Percentiles rank a stretch among this genome's conserved stretches.
Conservation (phyloP, 257 asterid genomes). For the Solanum sitiens region DNA sequence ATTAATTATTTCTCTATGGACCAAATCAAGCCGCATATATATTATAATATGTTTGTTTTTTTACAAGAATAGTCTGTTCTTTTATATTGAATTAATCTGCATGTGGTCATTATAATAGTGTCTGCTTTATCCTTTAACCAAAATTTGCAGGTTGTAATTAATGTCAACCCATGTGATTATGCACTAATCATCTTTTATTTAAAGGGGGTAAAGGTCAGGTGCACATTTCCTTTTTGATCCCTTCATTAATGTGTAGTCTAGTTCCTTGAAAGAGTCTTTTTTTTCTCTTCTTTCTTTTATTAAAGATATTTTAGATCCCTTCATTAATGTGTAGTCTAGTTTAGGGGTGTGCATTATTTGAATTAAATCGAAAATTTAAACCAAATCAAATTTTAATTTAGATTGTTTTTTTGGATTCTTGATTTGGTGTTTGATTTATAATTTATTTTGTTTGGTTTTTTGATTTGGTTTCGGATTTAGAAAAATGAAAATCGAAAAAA, state of each 20-base stretch:
- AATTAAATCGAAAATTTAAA: too few relatives aligned
- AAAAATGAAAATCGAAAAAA: too few relatives aligned
- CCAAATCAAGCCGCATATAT: background rate
- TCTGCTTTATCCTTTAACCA: background rate
- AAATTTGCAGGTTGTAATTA: background rate
- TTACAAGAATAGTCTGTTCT: background rate
- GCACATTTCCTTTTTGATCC: background rate
- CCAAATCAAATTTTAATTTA: too few relatives aligned
- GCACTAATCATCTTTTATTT: background rate
- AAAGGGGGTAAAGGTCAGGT: background rate
- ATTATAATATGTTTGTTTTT: background rate
- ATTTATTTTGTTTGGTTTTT: too few relatives aligned
- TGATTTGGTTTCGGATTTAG: too few relatives aligned
- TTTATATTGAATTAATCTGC: background rate
- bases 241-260: background rate
- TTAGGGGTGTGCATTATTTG: too few relatives aligned
- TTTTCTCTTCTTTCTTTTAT: background rate
- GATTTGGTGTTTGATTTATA: too few relatives aligned
- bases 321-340: too few relatives aligned
- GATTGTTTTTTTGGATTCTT: too few relatives aligned
- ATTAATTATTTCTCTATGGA: background rate
- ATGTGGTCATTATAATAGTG: background rate
- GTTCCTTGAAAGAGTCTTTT: background rate
- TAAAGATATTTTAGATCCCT: background rate
- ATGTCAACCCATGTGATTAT: background rate